Evolutionary conservation across 2,329 filamentous ascomycete genomes (phyloP), one percentile per base, ranked within the genome.

Genomic region (Cytospora leucostoma): DNA sequence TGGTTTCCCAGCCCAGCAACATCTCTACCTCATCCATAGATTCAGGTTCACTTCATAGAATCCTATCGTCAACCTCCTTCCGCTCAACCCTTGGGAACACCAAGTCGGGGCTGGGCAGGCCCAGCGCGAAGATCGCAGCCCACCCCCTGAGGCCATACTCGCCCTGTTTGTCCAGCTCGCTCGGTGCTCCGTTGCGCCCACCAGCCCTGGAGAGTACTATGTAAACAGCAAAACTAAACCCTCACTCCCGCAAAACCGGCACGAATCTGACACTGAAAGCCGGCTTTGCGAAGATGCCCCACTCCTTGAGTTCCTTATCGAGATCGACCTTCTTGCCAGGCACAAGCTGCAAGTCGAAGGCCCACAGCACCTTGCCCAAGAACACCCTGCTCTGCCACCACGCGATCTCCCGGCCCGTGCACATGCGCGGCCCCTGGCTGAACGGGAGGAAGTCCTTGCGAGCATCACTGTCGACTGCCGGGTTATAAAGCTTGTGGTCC

Each of bases 351-450:
- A 69, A 13, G 34, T 70, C 67, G 21, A 70, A 70, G 0, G 53
- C 32, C 70, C 68, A 71, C 11, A 70, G 32, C 6, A 71, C 59
- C 59, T 71, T 71, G 1, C 63, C 67, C 0, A 71, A 8, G 7
- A 69, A 63, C 10, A 71, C 32, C 38, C 65, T 65, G 13, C 35
- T 60, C 56, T 68, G 54, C 40, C 58, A 60, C 70, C 68, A 69
- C 0, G 69, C 69, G 0, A 71, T 56, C 19, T 68, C 62, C 15
- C 49, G 56, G 1, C 69, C 70, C 0, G 62, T 3, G 12, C 70
- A 70, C 5, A 63, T 61, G 4, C 69, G 51, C 0, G 69, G 68
- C 0, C 69, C 69, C 27, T 59, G 63, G 21, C 67, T 69, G 44
- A 70, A 71, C 67, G 68, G 50, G 4, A n/a, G 34, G 4, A 59